These are phyloP conservation scores for Castanea crenata DNA, from an alignment of 306 rosid species.

Conservation along the genomic window DNA sequence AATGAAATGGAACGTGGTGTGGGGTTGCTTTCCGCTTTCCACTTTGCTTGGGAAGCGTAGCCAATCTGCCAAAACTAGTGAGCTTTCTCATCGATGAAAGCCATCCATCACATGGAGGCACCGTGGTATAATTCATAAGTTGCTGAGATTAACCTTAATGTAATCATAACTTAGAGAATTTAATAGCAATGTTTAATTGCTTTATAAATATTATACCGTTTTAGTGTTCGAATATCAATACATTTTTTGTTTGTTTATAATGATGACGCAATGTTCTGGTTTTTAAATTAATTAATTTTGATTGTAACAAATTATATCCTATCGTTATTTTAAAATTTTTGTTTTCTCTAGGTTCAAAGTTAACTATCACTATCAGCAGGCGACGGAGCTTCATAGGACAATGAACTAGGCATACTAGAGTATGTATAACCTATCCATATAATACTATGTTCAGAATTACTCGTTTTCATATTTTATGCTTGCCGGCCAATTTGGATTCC, in stretches of 20 bases:
- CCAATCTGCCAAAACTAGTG: slow-evolving; percentile 46
- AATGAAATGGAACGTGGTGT: neutral
- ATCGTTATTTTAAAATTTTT: neutral
- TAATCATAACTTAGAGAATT: neutral
- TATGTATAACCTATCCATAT: slow-evolving; percentile 10
- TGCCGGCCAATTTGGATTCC: slow-evolving; percentile 29
- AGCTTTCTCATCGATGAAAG: slow-evolving; percentile 40
- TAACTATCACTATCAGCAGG: neutral
- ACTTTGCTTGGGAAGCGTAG: slow-evolving; percentile 49
- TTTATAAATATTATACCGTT: slow-evolving; percentile 15
- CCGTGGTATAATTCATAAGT: neutral
- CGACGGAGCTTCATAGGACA: neutral
- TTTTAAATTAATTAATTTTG: neutral
- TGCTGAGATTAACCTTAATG: neutral
- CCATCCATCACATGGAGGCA: slow-evolving; percentile 43
- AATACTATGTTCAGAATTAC: slow-evolving; percentile 11
- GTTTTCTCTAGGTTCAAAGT: neutral
- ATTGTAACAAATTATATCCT: neutral
- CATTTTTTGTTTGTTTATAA: slow-evolving; percentile 17
- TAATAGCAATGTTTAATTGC: neutral
- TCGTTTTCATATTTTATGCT: slow-evolving; percentile 8
- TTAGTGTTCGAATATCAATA: slow-evolving; percentile 9
- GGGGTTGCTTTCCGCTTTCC: slow-evolving; percentile 14
- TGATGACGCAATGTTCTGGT: slow-evolving; percentile 23
- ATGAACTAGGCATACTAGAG: neutral